phyloP scores from a whole-genome alignment of 1,284 basidiomycete genomes.

The Rhodotorula mucilaginosa region DNA sequence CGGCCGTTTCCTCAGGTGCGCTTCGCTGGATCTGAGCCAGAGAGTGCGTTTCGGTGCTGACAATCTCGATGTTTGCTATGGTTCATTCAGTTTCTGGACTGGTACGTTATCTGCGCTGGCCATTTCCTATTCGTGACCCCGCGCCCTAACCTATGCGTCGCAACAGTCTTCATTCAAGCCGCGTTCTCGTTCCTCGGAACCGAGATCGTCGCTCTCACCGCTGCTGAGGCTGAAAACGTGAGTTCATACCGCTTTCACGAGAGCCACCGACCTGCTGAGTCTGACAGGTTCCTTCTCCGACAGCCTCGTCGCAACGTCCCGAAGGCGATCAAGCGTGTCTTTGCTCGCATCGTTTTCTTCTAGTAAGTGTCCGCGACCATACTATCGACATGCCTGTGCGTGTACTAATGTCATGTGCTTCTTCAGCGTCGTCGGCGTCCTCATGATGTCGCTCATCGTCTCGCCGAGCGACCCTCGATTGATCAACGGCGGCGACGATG shows the following conservation, averaged over 20 bases:
- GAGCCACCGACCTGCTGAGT: background rate
- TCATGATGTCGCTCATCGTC: slow-evolving; percentile 70
- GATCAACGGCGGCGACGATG: slow-evolving; percentile 56
- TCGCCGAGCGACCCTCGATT: slow-evolving; percentile 65
- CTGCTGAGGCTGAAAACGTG: slow-evolving; percentile 51
- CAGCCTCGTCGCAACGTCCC: slow-evolving; percentile 61
- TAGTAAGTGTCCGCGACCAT: slow-evolving; percentile 20
- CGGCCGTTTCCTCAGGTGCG: slow-evolving; percentile 47
- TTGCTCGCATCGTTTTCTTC: slow-evolving; percentile 53
- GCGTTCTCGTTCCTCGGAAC: slow-evolving; percentile 64
- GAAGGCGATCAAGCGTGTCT: slow-evolving; percentile 74
- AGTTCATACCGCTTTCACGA: slow-evolving; percentile 23
- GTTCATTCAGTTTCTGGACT: slow-evolving; percentile 14
- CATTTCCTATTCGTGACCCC: too few relatives aligned
- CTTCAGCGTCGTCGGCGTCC: slow-evolving; percentile 41
- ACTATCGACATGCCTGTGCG: too few relatives aligned
- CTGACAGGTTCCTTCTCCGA: slow-evolving; percentile 42
- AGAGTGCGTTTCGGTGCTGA: background rate
- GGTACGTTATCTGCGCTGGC: background rate
- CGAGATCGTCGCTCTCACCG: slow-evolving; percentile 72
- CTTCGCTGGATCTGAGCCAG: background rate
- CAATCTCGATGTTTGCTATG: background rate
- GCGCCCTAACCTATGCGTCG: too few relatives aligned
- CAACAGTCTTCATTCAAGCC: slow-evolving; percentile 41
- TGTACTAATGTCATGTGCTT: background rate